Base-by-base conservation (phyloP, 352 stramenopile genomes). In the Plasmopara halstedii region DNA sequence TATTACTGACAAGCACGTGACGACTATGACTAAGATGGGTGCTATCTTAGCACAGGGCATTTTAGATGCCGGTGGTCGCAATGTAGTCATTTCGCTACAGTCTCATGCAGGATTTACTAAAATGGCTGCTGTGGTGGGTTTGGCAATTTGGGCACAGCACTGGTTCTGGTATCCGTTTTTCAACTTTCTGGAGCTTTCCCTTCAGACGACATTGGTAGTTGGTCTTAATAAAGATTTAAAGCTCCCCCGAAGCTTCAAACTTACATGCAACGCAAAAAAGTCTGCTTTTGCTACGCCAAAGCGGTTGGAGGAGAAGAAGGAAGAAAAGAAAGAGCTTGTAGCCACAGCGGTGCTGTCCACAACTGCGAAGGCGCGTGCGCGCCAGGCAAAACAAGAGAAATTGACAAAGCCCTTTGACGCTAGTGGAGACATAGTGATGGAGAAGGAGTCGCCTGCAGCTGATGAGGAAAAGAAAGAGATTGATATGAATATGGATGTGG, bases 151-250 rank as follows among this genome's bases (percentile, higher is more conserved):
- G 91, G 79, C 95, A 22, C 97, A 99, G 73, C 94, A 99, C 60
- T 99, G 97, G 97, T 98, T 99, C 66, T 99, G 97, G 97, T 99
- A 98, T 69, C 97, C 97, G 26, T 84, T 99, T 44, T 97, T 98
- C 73, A 95, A 99, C 71, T 98, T 98, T 63, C 66, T 99, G 26
- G 94, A 95, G 56, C 73, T 99, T 17, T 92, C 95, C 22, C 88
- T 99, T 52, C 96, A 96, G 37, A 95, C 96, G 15, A 99, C 95
- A 11, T 91, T 93, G 48, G 82, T 91, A 9, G 96, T 99, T 61
- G 96, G 95, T 22, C 64, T 99, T 31, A 99, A 98, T 72, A 96
- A 97, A 59, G 89, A 98, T 53, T 83, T 99, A 51, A 97, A 98
- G 68, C 95, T 99, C 50, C 96, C 96, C 6, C 96, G 95, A 53